Evolutionary conservation across 2,329 filamentous ascomycete genomes (phyloP).

Genomic region (Penicillium sp.): DNA sequence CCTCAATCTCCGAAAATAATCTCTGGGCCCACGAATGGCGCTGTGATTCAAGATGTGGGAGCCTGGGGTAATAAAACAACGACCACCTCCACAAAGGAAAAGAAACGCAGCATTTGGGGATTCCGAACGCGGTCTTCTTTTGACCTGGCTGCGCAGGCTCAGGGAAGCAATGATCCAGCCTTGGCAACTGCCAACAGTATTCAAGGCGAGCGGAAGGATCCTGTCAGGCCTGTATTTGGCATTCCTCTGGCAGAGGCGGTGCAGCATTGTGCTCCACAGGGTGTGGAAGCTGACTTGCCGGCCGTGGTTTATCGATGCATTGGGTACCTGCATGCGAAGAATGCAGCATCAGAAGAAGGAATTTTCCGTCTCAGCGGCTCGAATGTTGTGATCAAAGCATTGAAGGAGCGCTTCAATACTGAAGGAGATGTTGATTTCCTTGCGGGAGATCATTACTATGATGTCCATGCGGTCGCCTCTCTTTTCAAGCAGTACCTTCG

Average conservation of each 20-base stretch:
- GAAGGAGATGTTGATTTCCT: constrained; percentile 88
- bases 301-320: constrained; percentile 94
- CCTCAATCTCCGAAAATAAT: constrained; percentile 52
- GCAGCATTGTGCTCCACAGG: constrained; percentile 65
- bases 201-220: constrained; percentile 46
- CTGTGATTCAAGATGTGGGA: constrained; percentile 74
- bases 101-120: constrained; percentile 66
- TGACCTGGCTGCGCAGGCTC: constrained; percentile 48
- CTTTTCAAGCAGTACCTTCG: constrained; percentile 89
- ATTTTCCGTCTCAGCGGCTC: constrained; percentile 98
- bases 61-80: constrained; percentile 73
- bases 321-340: constrained; percentile 79
- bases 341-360: constrained; percentile 79
- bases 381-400: constrained; percentile 82
- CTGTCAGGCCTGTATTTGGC: constrained; percentile 71
- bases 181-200: constrained; percentile 46
- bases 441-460: constrained; percentile 72
- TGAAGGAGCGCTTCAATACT: constrained; percentile 87
- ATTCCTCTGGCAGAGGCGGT: constrained; percentile 81
- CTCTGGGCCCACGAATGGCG: constrained; percentile 76
- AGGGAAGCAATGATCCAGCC: constrained; percentile 28
- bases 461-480: constrained; percentile 92
- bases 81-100: constrained; percentile 62
- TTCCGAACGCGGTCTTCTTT: constrained; percentile 64
- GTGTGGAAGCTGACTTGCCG: constrained; percentile 69